Conservation (phyloP, 345 rosid genomes). For the Aquilaria malaccensis region DNA sequence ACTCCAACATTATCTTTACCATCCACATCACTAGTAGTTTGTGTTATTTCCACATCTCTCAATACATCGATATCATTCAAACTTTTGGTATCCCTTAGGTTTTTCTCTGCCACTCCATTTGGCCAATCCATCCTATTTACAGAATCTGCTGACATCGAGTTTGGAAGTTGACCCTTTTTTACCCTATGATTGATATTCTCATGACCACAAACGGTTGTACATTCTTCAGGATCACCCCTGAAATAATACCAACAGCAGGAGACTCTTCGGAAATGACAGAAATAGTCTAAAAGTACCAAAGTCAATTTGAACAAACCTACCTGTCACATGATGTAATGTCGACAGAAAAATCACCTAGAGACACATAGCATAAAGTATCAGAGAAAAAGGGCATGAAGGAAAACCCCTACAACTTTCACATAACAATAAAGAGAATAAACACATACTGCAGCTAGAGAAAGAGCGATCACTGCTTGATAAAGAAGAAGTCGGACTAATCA, state of each 20-base stretch:
- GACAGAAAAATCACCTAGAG: slow-evolving; percentile 68
- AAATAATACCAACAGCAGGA: slow-evolving; percentile 5
- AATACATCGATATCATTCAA: slow-evolving; percentile 20
- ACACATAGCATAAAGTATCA: slow-evolving; percentile 15
- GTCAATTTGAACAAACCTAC: slow-evolving; percentile 25
- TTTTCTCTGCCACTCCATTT: slow-evolving; percentile 22
- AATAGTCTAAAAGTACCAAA: not conserved
- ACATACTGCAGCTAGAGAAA: slow-evolving; percentile 59
- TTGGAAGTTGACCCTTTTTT: slow-evolving; percentile 21
- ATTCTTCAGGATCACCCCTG: slow-evolving; percentile 55
- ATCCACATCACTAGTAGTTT: slow-evolving; percentile 22
- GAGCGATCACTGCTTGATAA: slow-evolving; percentile 56
- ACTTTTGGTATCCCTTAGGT: slow-evolving; percentile 13
- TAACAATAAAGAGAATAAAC: slow-evolving; percentile 3
- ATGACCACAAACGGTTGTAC: slow-evolving; percentile 26
- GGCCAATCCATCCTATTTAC: slow-evolving; percentile 25
- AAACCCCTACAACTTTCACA: slow-evolving; percentile 1
- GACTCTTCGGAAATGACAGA: slow-evolving; percentile 1
- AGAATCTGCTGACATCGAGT: slow-evolving; percentile 21
- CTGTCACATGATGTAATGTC: slow-evolving; percentile 45
- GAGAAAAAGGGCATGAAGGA: slow-evolving; percentile 7
- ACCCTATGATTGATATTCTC: slow-evolving; percentile 23
- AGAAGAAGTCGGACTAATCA: slow-evolving; percentile 55
- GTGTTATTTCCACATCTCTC: slow-evolving; percentile 37
- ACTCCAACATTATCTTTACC: slow-evolving; percentile 20